phyloP scores from a whole-genome alignment of 495 filamentous ascomycete species.

The Jackrogersella multiformis region DNA sequence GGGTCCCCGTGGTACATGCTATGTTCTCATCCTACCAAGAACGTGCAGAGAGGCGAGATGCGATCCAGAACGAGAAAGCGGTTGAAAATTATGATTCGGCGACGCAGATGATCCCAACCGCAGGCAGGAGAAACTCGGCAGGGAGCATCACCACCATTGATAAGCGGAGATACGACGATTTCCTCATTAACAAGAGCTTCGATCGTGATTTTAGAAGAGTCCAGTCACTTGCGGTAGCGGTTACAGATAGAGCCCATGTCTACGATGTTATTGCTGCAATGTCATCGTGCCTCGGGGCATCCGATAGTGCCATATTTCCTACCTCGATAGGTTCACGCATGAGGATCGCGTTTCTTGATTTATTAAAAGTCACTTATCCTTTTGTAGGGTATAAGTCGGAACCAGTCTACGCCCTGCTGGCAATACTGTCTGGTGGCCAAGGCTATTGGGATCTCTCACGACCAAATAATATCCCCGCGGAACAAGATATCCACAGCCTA shows the following conservation, averaged over 20 bases:
- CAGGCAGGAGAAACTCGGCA: conserved; percentile 58
- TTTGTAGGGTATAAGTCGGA: conserved; percentile 73
- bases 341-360: conserved; percentile 69
- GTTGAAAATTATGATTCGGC: conserved; percentile 62
- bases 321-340: conserved; percentile 59
- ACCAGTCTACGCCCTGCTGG: conserved; percentile 67
- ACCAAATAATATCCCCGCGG: conserved; percentile 47
- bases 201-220: conserved; percentile 51
- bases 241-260: conserved; percentile 63
- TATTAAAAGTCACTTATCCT: conserved; percentile 66
- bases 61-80: conserved; percentile 70
- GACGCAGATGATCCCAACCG: conserved; percentile 46
- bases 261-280: conserved; percentile 71
- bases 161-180: conserved; percentile 57
- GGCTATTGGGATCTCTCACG: conserved; percentile 63
- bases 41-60: conserved; percentile 66
- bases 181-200: conserved; percentile 53
- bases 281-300: conserved; percentile 58
- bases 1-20: conserved; percentile 76
- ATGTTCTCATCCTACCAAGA: conserved; percentile 68
- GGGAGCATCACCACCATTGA: conserved; percentile 62
- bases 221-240: conserved; percentile 57
- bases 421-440: conserved; percentile 65
- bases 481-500: conserved; percentile 57
- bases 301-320: conserved; percentile 57